These are phyloP conservation scores for Suillus cothurnatus DNA, from an alignment of 768 basidiomycete species.

Conservation along the genomic window DNA sequence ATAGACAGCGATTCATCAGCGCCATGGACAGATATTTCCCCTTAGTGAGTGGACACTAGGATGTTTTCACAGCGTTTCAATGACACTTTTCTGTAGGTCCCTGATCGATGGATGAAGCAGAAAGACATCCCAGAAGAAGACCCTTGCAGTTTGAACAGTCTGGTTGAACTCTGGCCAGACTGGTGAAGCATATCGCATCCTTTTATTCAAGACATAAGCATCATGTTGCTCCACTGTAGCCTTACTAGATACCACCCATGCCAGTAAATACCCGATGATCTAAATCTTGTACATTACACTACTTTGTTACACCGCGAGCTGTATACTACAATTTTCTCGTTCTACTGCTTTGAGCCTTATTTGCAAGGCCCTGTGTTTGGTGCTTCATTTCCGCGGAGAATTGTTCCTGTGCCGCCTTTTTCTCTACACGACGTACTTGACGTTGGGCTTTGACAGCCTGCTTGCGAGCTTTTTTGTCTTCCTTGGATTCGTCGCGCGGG, in stretches of 20 bases:
- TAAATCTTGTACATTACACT: conserved; percentile 6
- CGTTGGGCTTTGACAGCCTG: conserved; percentile 66
- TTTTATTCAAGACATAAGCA: not conserved
- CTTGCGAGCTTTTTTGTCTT: conserved; percentile 75
- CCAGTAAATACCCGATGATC: conserved; percentile 6
- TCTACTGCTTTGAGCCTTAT: conserved; percentile 40
- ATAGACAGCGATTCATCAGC: conserved; percentile 81
- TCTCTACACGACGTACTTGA: conserved; percentile 64
- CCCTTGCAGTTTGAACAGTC: conserved; percentile 47
- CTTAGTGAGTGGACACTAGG: conserved; percentile 50
- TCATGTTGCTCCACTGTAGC: conserved; percentile 6
- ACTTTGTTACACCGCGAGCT: not conserved
- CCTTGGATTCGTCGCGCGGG: conserved; percentile 72
- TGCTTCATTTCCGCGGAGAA: conserved; percentile 65
- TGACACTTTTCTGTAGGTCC: conserved; percentile 52
- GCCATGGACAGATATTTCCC: conserved; percentile 93
- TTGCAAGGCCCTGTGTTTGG: conserved; percentile 51
- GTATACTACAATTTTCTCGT: conserved; percentile 24
- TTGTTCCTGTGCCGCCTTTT: conserved; percentile 64
- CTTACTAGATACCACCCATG: conserved; percentile 3
- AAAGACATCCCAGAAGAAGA: conserved; percentile 80
- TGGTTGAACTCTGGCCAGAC: conserved; percentile 65
- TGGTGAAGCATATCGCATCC: conserved; percentile 40
- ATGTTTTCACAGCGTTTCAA: not conserved
- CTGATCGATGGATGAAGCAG: conserved; percentile 92